These are phyloP conservation scores for Dryas octopetala DNA, from an alignment of 306 rosid species.

Conservation along the genomic window DNA sequence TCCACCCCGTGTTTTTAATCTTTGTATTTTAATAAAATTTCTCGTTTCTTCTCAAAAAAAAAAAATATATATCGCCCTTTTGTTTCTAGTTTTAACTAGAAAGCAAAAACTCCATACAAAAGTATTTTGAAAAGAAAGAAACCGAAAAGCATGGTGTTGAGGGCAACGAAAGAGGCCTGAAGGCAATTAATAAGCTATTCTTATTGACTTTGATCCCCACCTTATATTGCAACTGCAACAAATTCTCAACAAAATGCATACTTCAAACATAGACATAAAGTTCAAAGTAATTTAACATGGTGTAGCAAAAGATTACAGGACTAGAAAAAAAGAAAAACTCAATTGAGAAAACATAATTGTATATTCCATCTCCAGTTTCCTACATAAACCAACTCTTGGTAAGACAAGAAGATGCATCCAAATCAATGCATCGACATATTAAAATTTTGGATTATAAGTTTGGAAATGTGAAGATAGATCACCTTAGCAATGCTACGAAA, in stretches of 20 bases:
- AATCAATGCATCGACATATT: not conserved
- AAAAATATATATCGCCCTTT: not conserved
- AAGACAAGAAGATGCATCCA: not conserved
- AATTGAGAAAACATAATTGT: slow-evolving; percentile 3
- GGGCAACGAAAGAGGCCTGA: not conserved
- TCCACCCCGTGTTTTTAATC: no score
- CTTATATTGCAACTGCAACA: not conserved
- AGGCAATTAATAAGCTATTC: not conserved
- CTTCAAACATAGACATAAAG: not conserved
- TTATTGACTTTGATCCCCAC: not conserved
- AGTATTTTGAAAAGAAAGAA: not conserved
- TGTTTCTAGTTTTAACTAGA: not conserved
- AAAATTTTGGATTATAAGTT: not conserved
- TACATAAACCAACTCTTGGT: slow-evolving; percentile 6
- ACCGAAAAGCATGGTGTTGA: not conserved
- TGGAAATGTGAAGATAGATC: slow-evolving; percentile 2
- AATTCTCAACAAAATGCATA: not conserved
- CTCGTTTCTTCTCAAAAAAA: no score
- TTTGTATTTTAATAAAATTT: no score
- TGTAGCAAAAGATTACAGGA: slow-evolving; percentile 7
- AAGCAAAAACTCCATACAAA: not conserved
- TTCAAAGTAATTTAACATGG: not conserved
- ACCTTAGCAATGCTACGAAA: slow-evolving; percentile 86
- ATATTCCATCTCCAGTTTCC: slow-evolving; percentile 3
- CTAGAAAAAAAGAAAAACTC: not conserved